Conservation (phyloP, 805 yeast genomes). For the Ogataea siamensis region DNA sequence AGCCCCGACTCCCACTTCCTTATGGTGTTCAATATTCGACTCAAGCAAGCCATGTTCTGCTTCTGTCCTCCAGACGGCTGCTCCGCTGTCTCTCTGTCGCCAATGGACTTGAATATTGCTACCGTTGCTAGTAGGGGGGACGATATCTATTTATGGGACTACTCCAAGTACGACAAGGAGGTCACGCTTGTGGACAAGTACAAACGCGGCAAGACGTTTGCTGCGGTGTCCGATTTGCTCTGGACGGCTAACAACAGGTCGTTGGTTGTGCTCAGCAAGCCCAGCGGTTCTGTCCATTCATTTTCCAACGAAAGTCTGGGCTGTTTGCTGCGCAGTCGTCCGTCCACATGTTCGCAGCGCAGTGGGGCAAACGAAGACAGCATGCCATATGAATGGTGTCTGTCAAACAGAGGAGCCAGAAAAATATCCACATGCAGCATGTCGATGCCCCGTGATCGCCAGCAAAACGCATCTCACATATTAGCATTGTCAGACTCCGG, state of each 20-base stretch:
- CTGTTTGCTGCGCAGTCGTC: conserved; percentile 10
- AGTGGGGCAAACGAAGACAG: background rate
- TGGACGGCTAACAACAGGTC: conserved; percentile 50
- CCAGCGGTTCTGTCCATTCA: conserved; percentile 63
- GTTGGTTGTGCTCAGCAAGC: conserved; percentile 50
- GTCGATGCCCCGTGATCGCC: background rate
- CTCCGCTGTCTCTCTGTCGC: conserved; percentile 57
- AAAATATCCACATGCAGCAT: conserved; percentile 15
- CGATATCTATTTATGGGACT: conserved; percentile 62
- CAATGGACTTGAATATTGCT: conserved; percentile 55
- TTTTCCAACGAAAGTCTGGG: conserved; percentile 43
- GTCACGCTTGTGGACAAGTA: conserved; percentile 57
- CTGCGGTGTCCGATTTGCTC: conserved; percentile 46
- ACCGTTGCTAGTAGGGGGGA: conserved; percentile 61
- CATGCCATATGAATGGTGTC: conserved; percentile 40
- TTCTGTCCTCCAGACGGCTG: conserved; percentile 64
- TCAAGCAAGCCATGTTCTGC: conserved; percentile 37
- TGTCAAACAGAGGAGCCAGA: conserved; percentile 35
- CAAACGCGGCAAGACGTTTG: conserved; percentile 60
- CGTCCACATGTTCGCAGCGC: conserved; percentile 2
- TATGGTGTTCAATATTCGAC: conserved; percentile 46
- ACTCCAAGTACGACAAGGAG: conserved; percentile 47
- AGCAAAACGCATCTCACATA: conserved; percentile 15
- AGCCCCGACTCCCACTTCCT: conserved; percentile 36
- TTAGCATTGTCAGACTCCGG: conserved; percentile 29